These are phyloP conservation scores for Nannochloropsis gaditana DNA, from an alignment of 108 stramenopile species.

Conservation along the genomic window DNA sequence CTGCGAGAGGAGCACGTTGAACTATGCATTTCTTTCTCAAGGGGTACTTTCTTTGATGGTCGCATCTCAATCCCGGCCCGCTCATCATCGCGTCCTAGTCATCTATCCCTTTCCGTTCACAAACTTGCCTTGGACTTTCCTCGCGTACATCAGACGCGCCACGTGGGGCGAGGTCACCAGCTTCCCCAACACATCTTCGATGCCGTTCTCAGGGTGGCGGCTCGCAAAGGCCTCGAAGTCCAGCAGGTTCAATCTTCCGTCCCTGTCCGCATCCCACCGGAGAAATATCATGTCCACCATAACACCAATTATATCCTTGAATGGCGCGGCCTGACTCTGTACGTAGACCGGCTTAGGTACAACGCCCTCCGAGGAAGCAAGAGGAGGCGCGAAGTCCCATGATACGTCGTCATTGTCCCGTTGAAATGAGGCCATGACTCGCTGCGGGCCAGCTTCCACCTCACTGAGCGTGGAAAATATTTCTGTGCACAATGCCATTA, in stretches of 20 bases:
- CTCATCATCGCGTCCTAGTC: too few species aligned
- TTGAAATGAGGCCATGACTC: not conserved
- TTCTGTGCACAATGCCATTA: not conserved
- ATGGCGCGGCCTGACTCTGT: not conserved
- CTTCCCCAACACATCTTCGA: not conserved
- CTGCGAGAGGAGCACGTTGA: too few species aligned
- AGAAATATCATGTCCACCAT: constrained; percentile 12
- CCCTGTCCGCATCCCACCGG: not conserved
- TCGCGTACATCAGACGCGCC: not conserved
- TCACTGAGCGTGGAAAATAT: not conserved
- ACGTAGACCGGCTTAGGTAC: not conserved
- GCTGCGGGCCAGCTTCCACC: not conserved
- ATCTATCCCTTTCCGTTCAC: not conserved
- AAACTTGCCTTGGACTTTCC: not conserved
- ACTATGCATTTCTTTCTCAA: too few species aligned
- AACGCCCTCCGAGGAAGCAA: not conserved
- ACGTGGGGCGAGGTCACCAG: not conserved
- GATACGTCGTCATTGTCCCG: not conserved
- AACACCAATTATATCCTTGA: not conserved
- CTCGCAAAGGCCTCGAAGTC: not conserved
- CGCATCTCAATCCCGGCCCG: too few species aligned
- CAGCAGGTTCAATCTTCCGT: not conserved
- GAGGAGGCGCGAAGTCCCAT: not conserved
- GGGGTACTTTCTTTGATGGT: too few species aligned
- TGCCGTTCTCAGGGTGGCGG: not conserved